Evolutionary conservation across 2,329 filamentous ascomycete species (phyloP), one percentile per base, ranked within the genome.

Genomic region (Fusarium protoensiforme): DNA sequence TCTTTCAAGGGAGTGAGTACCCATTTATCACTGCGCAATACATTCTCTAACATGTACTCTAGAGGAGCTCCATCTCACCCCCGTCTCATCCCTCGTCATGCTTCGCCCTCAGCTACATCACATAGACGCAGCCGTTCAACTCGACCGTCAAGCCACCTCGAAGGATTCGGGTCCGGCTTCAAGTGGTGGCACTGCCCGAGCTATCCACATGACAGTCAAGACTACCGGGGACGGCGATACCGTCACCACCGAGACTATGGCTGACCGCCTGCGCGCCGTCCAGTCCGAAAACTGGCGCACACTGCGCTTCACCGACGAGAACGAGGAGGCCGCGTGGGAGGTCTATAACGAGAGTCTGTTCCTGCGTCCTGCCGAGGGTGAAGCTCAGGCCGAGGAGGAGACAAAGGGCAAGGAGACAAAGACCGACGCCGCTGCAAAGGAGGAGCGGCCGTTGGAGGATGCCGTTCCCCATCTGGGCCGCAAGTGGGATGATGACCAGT

Each of bases 51-150:
- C 72, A 58, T 31, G 24, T 31, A 3, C 10, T 16, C 18, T 73
- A 95, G 94, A 94, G 76, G 91, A 97, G 79, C 86, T 98, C 11
- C 94, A 98, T 83, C 90, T 98, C 41, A 97, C 94, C 1, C 93
- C 93, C 27, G 90, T 97, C 53, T 91, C 92, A 43, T 92, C 94
- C 3, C 90, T 98, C 51, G 93, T 97, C 46, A 94, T 97, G 80
- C 91, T 99, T 79, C 93, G 95, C 5, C 95, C 96, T 0, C 94
- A 98, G 79, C 93, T 97, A 69, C 94, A 98, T 83, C 95, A 98
- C 83, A 88, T 98, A 75, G 96, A 98, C 83, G 96, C 96, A 5
- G 84, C 91, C 53, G 87, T 92, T 54, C 94, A 98, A 77, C 88
- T 94, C 64, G 90, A 93, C 38, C 85, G 86, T 46, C 81, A 82